These are phyloP conservation scores for Backusella mclennaniae DNA, from an alignment of 192 early-diverging fungal species.

Conservation along the genomic window DNA sequence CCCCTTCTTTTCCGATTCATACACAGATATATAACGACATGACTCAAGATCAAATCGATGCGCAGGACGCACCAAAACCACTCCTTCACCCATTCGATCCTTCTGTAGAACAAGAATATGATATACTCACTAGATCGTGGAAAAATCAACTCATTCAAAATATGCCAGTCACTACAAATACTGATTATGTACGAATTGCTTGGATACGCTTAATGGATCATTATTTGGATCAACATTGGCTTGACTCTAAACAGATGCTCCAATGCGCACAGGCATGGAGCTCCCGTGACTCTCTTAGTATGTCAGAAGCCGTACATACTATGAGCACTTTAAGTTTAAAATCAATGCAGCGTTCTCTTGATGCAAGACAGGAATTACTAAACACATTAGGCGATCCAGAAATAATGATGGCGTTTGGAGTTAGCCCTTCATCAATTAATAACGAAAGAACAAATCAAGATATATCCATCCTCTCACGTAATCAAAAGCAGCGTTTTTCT, in stretches of 20 bases:
- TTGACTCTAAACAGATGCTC: slow-evolving; percentile 25
- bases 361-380: slow-evolving; percentile 23
- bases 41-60: not conserved
- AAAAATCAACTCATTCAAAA: slow-evolving; percentile 14
- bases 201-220: slow-evolving; percentile 19
- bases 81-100: slow-evolving; percentile 16
- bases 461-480: not conserved
- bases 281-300: not conserved
- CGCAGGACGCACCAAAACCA: slow-evolving; percentile 3
- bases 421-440: not conserved
- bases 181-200: slow-evolving; percentile 2
- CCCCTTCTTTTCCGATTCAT: not conserved
- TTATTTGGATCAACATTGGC: slow-evolving; percentile 24
- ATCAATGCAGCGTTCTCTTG: slow-evolving; percentile 18
- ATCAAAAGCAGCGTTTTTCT: not conserved
- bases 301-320: slow-evolving; percentile 19
- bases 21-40: not conserved
- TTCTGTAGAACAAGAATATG: slow-evolving; percentile 20
- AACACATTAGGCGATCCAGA: slow-evolving; percentile 11
- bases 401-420: not conserved
- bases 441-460: not conserved
- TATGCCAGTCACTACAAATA: not conserved
- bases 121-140: slow-evolving; percentile 14
- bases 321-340: slow-evolving; percentile 24
- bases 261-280: slow-evolving; percentile 27